Evolutionary conservation across 2,329 filamentous ascomycete genomes (phyloP).

Genomic region (Zarea fungicola): DNA sequence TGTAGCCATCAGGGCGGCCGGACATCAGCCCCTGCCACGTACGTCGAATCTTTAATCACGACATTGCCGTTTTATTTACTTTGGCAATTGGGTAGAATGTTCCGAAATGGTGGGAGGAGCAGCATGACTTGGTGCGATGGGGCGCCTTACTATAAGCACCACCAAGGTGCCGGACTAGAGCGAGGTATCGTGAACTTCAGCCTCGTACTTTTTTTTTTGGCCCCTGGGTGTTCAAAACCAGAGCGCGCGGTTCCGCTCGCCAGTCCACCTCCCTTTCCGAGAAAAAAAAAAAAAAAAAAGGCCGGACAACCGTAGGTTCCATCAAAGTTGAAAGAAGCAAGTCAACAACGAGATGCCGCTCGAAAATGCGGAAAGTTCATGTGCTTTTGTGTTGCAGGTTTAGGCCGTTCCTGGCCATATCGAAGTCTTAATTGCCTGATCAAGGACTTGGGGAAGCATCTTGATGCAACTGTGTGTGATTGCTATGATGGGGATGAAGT

Average conservation of each 20-base stretch:
- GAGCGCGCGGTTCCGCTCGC: no score
- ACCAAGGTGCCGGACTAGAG: constrained; percentile 8
- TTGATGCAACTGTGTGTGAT: constrained; percentile 5
- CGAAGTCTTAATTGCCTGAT: neutral
- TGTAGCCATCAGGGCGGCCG: constrained; percentile 8
- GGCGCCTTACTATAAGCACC: neutral
- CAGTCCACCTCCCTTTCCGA: no score
- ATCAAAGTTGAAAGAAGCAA: neutral
- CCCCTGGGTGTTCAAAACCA: neutral
- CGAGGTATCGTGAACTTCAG: constrained; percentile 11
- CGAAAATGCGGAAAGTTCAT: constrained; percentile 14
- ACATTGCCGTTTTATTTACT: no score
- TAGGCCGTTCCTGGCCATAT: neutral
- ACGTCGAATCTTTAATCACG: no score
- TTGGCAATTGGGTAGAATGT: no score
- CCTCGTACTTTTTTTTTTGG: constrained; percentile 6
- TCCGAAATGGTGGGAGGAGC: constrained; percentile 8
- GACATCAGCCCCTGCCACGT: neutral
- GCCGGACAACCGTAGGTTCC: neutral
- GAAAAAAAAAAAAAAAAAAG: neutral
- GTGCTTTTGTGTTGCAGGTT: neutral
- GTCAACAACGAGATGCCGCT: neutral
- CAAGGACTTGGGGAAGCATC: constrained; percentile 3
- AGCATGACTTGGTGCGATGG: constrained; percentile 1
- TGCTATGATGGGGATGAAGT: constrained; percentile 6